Conservation (phyloP, 176 grass and related monocot species). For the Echinochloa phyllopogon region DNA sequence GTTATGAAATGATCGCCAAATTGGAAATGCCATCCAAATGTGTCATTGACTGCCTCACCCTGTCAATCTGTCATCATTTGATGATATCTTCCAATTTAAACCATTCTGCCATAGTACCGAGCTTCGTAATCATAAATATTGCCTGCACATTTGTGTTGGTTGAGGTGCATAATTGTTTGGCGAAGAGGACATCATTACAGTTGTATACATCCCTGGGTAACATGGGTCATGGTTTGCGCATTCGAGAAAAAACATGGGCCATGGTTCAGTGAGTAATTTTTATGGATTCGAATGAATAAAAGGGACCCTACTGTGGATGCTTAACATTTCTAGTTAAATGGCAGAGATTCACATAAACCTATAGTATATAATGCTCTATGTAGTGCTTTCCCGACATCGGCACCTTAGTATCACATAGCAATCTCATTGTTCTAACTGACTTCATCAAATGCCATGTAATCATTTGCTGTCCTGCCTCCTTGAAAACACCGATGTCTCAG, state of each 20-base stretch:
- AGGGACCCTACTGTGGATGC: background rate
- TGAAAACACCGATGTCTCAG: background rate
- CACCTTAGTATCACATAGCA: background rate
- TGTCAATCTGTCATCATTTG: background rate
- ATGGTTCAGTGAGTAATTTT: background rate
- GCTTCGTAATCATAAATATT: background rate
- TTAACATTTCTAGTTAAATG: background rate
- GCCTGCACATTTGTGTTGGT: background rate
- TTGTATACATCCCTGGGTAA: background rate
- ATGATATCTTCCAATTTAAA: background rate
- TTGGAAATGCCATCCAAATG: background rate
- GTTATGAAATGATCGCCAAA: background rate
- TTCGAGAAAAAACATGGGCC: background rate
- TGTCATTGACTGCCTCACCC: background rate
- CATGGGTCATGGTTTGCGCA: background rate
- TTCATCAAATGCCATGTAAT: background rate
- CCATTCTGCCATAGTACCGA: background rate
- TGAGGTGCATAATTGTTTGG: background rate
- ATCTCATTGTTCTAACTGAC: background rate
- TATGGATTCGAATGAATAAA: background rate
- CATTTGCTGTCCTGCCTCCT: background rate
- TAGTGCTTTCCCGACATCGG: background rate
- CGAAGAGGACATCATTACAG: background rate
- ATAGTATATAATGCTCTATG: background rate
- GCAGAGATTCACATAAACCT: background rate